A percentile compares a stretch with the other conserved stretches of the same genome.
Evolutionary conservation across 1,284 basidiomycete species (phyloP).

Genomic region (Porodaedalea pini): DNA sequence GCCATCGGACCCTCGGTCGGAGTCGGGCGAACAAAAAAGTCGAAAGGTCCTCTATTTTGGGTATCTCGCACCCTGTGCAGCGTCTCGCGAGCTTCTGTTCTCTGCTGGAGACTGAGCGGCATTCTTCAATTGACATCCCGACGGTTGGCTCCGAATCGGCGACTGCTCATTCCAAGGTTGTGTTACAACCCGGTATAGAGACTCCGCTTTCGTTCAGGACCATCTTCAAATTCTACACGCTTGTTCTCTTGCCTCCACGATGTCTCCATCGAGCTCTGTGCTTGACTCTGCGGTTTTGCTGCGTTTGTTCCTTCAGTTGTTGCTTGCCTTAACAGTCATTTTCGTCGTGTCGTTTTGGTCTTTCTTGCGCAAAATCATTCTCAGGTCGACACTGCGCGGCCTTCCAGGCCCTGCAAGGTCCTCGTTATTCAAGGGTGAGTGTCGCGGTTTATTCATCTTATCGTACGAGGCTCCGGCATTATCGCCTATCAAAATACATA

Average conservation of each 20-base stretch:
- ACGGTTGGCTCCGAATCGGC: background rate
- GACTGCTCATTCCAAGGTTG: background rate
- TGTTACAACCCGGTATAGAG: background rate
- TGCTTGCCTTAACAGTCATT: background rate
- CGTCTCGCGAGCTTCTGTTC: background rate
- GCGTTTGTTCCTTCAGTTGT: background rate
- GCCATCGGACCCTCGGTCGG: background rate
- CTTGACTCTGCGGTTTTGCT: no score
- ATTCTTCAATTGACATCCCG: background rate
- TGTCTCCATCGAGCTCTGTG: background rate
- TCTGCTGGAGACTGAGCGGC: background rate
- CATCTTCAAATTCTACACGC: background rate
- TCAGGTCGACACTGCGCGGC: background rate
- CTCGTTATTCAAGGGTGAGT: constrained; percentile 17
- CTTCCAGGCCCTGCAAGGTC: constrained; percentile 16
- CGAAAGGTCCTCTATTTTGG: background rate
- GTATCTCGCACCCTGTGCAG: background rate
- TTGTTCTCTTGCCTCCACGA: background rate
- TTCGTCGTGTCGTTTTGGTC: background rate
- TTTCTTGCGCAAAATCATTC: background rate
- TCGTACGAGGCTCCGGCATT: background rate
- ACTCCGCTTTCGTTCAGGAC: background rate
- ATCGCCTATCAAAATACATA: background rate
- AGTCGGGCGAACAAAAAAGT: no score
- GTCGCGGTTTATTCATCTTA: background rate